Evolutionary conservation across 331 rosid genomes (phyloP).

Genomic region (Prunus yedoensis): DNA sequence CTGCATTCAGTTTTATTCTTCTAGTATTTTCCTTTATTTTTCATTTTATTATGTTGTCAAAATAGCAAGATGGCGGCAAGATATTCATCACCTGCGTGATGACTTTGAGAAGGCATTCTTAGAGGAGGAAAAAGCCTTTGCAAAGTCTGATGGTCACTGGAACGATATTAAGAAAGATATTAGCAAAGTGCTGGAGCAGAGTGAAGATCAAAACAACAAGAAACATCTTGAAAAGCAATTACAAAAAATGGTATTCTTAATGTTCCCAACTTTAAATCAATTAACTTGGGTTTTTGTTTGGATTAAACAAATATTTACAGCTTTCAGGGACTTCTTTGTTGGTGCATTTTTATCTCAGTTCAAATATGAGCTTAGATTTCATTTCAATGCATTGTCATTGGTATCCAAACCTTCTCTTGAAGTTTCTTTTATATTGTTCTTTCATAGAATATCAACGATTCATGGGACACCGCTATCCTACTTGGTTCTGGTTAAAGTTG

Average conservation of each 20-base stretch:
- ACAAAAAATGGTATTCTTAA: too few relatives aligned
- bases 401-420: too few relatives aligned
- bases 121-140: slow-evolving; percentile 41
- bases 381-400: neutral
- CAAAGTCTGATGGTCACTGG: slow-evolving; percentile 35
- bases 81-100: slow-evolving; percentile 12
- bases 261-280: neutral
- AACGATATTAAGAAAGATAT: slow-evolving; percentile 2
- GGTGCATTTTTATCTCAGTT: neutral
- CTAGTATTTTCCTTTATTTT: neutral
- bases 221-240: too few relatives aligned
- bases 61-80: slow-evolving; percentile 43
- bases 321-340: too few relatives aligned
- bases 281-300: neutral
- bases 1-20: neutral
- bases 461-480: too few relatives aligned
- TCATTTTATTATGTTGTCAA: slow-evolving; percentile 23
- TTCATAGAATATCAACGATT: too few relatives aligned
- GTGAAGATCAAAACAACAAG: neutral
- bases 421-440: too few relatives aligned
- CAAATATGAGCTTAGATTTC: neutral
- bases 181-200: neutral
- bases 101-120: slow-evolving; percentile 29
- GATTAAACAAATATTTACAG: neutral
- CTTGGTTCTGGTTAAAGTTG: neutral